Conservation (phyloP, 768 basidiomycete species). For the Pleurotus sapidus region DNA sequence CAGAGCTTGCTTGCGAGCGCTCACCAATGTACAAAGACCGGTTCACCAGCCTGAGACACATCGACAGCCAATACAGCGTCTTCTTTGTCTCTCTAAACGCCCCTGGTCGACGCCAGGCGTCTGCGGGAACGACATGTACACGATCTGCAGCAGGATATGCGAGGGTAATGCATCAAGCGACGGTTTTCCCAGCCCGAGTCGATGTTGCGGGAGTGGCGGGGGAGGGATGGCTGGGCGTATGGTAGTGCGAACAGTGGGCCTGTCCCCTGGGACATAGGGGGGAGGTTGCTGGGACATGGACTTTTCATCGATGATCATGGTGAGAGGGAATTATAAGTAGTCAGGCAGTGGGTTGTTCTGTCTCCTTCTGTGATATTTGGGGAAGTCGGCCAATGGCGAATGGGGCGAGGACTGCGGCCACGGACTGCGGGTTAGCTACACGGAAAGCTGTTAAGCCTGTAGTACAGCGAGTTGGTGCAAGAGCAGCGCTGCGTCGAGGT, state of each 20-base stretch:
- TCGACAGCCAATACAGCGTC: slow-evolving; percentile 70
- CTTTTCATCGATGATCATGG: slow-evolving; percentile 37
- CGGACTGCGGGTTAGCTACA: background rate
- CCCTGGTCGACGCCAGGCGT: slow-evolving; percentile 32
- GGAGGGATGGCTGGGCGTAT: slow-evolving; percentile 15
- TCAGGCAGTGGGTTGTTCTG: slow-evolving; percentile 1
- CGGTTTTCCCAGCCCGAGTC: slow-evolving; percentile 2
- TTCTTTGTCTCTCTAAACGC: slow-evolving; percentile 55
- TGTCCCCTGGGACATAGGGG: slow-evolving; percentile 16
- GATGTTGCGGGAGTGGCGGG: slow-evolving; percentile 19
- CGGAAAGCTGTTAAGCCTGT: no score
- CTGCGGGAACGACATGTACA: slow-evolving; percentile 63
- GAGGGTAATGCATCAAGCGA: slow-evolving; percentile 43
- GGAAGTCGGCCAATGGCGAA: background rate
- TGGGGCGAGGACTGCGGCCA: background rate
- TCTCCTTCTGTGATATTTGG: slow-evolving; percentile 3
- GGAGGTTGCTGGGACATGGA: slow-evolving; percentile 22
- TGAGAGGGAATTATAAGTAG: slow-evolving; percentile 1
- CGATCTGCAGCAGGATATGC: slow-evolving; percentile 66
- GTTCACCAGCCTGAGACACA: slow-evolving; percentile 61
- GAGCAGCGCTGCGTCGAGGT: no score
- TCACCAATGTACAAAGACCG: slow-evolving; percentile 65
- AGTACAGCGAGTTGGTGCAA: no score
- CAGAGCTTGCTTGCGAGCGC: slow-evolving; percentile 10
- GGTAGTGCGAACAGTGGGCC: slow-evolving; percentile 10